phyloP scores from a whole-genome alignment of 495 filamentous ascomycete genomes.

The Copromyces sp. region DNA sequence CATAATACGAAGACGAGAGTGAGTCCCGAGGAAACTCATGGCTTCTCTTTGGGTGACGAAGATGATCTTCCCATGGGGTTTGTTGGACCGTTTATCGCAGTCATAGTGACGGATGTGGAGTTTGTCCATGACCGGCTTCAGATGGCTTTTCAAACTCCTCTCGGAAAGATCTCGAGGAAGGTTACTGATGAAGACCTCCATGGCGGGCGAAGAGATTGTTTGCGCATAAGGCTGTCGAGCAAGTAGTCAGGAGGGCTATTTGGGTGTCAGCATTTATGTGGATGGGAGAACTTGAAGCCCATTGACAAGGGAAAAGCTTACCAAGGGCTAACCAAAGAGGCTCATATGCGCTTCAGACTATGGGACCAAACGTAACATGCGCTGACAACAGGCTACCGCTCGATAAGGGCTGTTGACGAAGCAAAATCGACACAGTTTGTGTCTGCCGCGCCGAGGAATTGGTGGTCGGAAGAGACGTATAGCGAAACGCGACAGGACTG shows the following conservation, averaged over 20 bases:
- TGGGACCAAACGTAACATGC: background rate
- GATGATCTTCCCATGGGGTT: slow-evolving; percentile 19
- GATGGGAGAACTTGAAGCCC: background rate
- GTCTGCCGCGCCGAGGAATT: background rate
- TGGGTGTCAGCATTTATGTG: background rate
- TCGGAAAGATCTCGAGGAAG: slow-evolving; percentile 29
- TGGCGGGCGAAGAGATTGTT: background rate
- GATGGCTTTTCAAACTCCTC: slow-evolving; percentile 18
- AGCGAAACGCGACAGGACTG: background rate
- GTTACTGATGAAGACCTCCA: slow-evolving; percentile 33
- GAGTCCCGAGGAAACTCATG: slow-evolving; percentile 18
- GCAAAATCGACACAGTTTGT: background rate
- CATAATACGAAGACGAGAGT: slow-evolving; percentile 29
- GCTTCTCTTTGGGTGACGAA: slow-evolving; percentile 30
- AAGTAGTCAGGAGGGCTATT: background rate
- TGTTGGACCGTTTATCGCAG: slow-evolving; percentile 24
- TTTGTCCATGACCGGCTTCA: slow-evolving; percentile 20
- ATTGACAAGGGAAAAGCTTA: background rate
- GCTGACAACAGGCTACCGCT: background rate
- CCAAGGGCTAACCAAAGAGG: background rate
- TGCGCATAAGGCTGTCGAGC: background rate
- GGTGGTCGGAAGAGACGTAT: background rate
- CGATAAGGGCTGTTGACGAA: background rate
- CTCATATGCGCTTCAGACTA: background rate
- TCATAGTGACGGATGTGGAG: slow-evolving; percentile 28